Evolutionary conservation across 495 filamentous ascomycete species (phyloP).

Genomic region (Lasiosphaeria hispida): DNA sequence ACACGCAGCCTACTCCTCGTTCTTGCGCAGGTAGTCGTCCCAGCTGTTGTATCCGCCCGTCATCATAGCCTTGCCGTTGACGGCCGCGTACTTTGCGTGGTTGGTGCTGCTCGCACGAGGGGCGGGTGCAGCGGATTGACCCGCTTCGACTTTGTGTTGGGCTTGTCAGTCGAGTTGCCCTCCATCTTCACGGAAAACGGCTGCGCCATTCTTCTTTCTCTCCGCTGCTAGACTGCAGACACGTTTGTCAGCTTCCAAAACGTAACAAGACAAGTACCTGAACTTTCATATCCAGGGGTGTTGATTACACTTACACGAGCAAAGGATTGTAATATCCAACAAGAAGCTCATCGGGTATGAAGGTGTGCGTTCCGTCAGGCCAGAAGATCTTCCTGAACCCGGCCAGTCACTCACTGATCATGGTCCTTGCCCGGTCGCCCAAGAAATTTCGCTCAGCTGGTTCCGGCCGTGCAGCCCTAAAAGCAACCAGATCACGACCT

Average conservation of each 20-base stretch:
- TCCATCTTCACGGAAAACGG: too few species aligned
- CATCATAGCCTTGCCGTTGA: conserved; percentile 4
- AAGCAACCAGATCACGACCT: neutral
- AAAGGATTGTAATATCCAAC: conserved; percentile 7
- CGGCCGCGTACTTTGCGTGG: neutral
- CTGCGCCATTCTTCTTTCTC: too few species aligned
- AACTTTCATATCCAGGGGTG: neutral
- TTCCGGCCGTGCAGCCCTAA: neutral
- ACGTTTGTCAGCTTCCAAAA: neutral
- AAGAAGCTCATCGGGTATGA: neutral
- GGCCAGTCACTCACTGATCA: neutral
- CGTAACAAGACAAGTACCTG: neutral
- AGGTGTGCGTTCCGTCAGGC: neutral
- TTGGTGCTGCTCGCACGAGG: too few species aligned
- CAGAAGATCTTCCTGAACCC: neutral
- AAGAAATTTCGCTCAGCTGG: neutral
- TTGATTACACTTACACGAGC: too few species aligned
- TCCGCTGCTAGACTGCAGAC: too few species aligned
- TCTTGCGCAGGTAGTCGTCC: neutral
- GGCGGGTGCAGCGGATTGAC: too few species aligned
- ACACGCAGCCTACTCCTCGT: too few species aligned
- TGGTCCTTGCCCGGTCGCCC: neutral
- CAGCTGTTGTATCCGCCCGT: neutral
- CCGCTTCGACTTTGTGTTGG: neutral
- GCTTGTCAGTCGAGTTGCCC: neutral